Conservation (phyloP, 2,329 filamentous ascomycete genomes). For the Laburnicola sp. region DNA sequence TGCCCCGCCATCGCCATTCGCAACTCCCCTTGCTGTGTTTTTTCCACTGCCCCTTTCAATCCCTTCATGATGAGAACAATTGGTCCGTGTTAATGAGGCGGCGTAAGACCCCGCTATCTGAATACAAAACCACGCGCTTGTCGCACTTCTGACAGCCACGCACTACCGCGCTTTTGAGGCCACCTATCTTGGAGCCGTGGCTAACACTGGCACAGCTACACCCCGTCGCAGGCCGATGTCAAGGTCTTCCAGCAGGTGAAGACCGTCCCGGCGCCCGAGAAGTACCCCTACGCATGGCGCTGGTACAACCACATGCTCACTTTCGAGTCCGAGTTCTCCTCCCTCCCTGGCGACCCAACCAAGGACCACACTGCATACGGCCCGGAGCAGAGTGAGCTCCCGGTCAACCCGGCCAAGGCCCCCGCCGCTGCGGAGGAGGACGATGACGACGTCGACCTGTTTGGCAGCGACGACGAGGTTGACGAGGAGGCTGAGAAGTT, state of each 20-base stretch:
- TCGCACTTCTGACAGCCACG: conserved; percentile 71
- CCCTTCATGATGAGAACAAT: conserved; percentile 76
- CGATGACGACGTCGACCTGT: conserved; percentile 83
- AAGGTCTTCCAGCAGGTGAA: conserved; percentile 89
- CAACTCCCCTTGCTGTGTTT: conserved; percentile 16
- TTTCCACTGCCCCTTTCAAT: conserved; percentile 27
- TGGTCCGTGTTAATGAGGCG: conserved; percentile 96
- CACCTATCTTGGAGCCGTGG: conserved; percentile 19
- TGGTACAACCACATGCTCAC: conserved; percentile 99
- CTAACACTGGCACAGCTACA: conserved; percentile 53
- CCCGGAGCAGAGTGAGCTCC: conserved; percentile 75
- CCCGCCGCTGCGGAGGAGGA: conserved; percentile 63
- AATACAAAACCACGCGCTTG: conserved; percentile 74
- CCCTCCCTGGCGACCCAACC: conserved; percentile 85
- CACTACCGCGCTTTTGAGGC: conserved; percentile 18
- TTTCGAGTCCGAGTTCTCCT: conserved; percentile 89
- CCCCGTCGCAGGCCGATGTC: conserved; percentile 92
- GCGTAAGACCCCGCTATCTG: conserved; percentile 86
- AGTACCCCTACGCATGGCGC: conserved; percentile 91
- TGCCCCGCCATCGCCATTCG: conserved; percentile 41
- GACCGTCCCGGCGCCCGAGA: conserved; percentile 72
- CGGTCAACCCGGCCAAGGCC: conserved; percentile 84
- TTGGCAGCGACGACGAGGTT: conserved; percentile 83
- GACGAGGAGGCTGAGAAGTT: conserved; percentile 75
- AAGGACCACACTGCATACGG: conserved; percentile 90